Base-by-base conservation (phyloP, 345 rosid genomes). In the Eucalyptus victrix region DNA sequence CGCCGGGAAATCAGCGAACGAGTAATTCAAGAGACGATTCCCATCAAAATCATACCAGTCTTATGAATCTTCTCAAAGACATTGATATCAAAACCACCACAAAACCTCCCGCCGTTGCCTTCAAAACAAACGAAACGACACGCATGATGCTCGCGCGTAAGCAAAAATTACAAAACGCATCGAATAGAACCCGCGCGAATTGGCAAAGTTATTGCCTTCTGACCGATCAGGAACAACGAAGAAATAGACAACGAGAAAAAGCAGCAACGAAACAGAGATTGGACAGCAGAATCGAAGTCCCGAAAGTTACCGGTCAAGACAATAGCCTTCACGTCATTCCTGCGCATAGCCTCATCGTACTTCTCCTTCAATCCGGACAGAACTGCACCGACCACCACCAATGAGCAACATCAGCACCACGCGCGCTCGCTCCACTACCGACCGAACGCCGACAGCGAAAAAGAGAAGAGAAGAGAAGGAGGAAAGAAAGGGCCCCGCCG, bases 11-110 rank as follows among this genome's bases (percentile, higher is more conserved):
- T 67, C 47, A 86, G 28, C 28, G 67, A 9, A 28, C 1, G 1
- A 88, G 58, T 23, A 3, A 67, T 26, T 28, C 44, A 87, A n/a
- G 81, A 16, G n/a, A 32, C 80, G 40, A 58, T 24, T 67, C 44
- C 45, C 69, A 30, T 67, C 32, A 88, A 91, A 91, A 80, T 32
- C 91, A 87, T 95, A 97, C 99, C 98, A 88, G 94, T 92, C 92
- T 88, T 90, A n/a, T 97, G 99, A 91, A 96, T 91, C 93, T 95
- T 92, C 92, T 91, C 92, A 90, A 97, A 96, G 80, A 96, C 99
- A 92, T 93, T 95, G 91, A 97, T 95, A 86, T 97, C 99, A 40
- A 97, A 97, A 49, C 99, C 99, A 81, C 98, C 99, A 1, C 96
- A 97, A 91, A 97, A 97, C 92, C 95, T 96, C 90, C 98, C 96